Evolutionary conservation across 495 filamentous ascomycete genomes (phyloP).

Genomic region (Penicillium antarcticum): DNA sequence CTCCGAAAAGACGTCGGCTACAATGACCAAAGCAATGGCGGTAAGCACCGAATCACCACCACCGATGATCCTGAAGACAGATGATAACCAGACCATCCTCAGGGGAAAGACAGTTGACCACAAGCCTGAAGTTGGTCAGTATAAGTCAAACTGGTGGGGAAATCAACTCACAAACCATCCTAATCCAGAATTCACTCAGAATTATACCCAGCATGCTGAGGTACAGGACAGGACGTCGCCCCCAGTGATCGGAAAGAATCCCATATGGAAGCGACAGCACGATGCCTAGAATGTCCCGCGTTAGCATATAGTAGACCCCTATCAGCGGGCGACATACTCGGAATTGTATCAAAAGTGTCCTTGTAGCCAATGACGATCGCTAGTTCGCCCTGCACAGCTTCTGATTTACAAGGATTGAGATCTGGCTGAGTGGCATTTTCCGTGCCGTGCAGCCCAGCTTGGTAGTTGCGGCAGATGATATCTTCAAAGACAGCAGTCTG

Average conservation of each 20-base stretch:
- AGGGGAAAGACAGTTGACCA: slow-evolving; percentile 26
- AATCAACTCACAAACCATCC: slow-evolving; percentile 1
- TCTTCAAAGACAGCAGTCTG: slow-evolving; percentile 36
- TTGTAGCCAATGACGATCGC: slow-evolving; percentile 41
- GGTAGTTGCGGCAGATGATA: slow-evolving; percentile 39
- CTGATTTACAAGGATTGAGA: slow-evolving; percentile 34
- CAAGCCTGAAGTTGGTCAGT: slow-evolving; percentile 11
- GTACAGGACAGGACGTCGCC: slow-evolving; percentile 41
- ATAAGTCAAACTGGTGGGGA: background rate
- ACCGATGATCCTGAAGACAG: slow-evolving; percentile 25
- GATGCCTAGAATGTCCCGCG: slow-evolving; percentile 20
- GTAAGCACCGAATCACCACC: slow-evolving; percentile 25
- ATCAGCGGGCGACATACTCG: slow-evolving; percentile 16
- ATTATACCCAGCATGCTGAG: slow-evolving; percentile 31
- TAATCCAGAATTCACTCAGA: slow-evolving; percentile 18
- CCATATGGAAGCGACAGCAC: slow-evolving; percentile 32
- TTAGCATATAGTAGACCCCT: background rate
- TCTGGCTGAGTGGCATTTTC: background rate
- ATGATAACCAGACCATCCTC: slow-evolving; percentile 30
- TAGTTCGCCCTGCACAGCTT: slow-evolving; percentile 40
- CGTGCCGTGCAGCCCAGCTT: slow-evolving; percentile 3
- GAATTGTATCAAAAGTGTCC: slow-evolving; percentile 35
- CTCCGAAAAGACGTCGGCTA: slow-evolving; percentile 31
- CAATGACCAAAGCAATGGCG: slow-evolving; percentile 23
- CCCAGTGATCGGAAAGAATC: slow-evolving; percentile 39